These are phyloP conservation scores for Ophiostoma himal-ulmi DNA, from an alignment of 2,329 filamentous ascomycete species.

Conservation along the genomic window DNA sequence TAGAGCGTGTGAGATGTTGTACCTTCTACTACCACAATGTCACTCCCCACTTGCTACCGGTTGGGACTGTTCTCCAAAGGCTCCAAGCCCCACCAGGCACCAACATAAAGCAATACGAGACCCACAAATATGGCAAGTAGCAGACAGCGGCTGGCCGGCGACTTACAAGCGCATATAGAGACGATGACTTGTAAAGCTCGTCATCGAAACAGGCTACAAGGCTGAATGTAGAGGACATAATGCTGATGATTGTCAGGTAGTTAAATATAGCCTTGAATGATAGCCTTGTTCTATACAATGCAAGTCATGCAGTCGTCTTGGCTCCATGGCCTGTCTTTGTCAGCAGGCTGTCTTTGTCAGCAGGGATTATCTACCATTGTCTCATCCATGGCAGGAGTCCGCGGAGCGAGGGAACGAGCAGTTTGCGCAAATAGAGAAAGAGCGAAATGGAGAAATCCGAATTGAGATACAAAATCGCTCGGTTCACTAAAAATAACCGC, in stretches of 20 bases:
- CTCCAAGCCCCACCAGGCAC: conserved; percentile 19
- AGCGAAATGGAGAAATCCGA: neutral
- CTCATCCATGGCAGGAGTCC: neutral
- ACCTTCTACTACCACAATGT: neutral
- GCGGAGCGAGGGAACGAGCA: conserved; percentile 1
- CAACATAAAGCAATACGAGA: conserved; percentile 8
- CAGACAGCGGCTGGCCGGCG: neutral
- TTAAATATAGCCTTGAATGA: neutral
- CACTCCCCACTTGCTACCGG: neutral
- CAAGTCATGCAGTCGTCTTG: neutral
- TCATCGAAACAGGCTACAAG: neutral
- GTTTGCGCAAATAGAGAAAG: neutral
- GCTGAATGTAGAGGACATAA: neutral
- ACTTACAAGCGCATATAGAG: neutral
- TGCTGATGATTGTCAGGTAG: neutral
- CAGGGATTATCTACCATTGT: neutral
- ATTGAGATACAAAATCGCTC: neutral
- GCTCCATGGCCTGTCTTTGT: neutral
- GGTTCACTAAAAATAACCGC: neutral
- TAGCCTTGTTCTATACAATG: neutral
- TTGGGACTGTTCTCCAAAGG: neutral
- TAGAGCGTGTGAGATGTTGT: neutral
- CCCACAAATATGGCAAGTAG: neutral
- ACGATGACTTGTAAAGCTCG: neutral
- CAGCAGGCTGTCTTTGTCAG: neutral